Base-by-base conservation (phyloP, 2,329 filamentous ascomycete genomes). In the Fusarium brachygibbosum region DNA sequence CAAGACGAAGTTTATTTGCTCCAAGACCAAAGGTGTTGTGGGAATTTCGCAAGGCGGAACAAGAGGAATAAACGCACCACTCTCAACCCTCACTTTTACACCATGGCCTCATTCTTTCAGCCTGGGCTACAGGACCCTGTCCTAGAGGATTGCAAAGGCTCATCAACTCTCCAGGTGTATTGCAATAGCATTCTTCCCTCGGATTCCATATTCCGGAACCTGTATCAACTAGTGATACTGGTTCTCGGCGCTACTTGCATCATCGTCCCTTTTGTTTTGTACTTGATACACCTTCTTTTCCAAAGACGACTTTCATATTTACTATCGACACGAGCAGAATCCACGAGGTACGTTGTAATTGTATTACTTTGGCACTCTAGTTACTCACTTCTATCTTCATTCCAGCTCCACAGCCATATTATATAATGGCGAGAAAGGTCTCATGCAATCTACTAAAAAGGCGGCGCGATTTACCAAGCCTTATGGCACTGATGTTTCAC, bases 81-180 rank as follows among this genome's bases (percentile, higher is more conserved):
- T 17, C 13, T 10, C 4, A 41, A 13, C 6, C 11, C 23, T 21
- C 5, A 23, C 6, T 13, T 6, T 23, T n/a, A 14, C 14, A 12
- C 25, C 14, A 52, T 52, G 49, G 49, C 49, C 21, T 52, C 49
- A 41, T 52, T 52, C 49, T 32, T 52, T 21, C 49, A 52, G 35
- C 49, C 49, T 42, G 49, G 49, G 4, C 28, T 32, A 25, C 16
- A 52, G 2, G 49, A 32, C 37, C 37, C 49, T 2, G 49, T 41
- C 16, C 7, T 21, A 2, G 28, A 52, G 5, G 49, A 31, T 6
- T 52, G 49, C 11, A 8, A 52, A 6, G 21, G 28, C 28, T 52
- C 37, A 14, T n/a, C 37, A 9, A 11, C 14, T 6, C 41, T 42
- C 12, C 49, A 52, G 16, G 37, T 52, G 5, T 52, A 32, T 6